Conservation (phyloP, 768 basidiomycete genomes). For the Auricularia auricula-judae region DNA sequence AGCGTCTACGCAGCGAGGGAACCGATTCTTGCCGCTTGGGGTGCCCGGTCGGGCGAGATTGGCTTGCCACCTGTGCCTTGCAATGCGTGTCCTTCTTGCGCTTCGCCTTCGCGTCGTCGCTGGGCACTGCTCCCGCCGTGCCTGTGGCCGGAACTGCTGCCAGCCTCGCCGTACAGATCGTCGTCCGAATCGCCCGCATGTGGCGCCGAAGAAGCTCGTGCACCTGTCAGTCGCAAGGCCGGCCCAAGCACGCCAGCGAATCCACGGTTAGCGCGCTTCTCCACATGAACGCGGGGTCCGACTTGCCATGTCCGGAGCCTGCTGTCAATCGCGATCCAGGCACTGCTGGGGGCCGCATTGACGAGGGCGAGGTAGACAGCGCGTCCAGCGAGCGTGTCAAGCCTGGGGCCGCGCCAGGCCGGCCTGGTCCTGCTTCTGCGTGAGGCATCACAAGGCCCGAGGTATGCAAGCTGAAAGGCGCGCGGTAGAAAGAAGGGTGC, state of each 20-base stretch:
- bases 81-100: not conserved
- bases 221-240: not conserved
- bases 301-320: not conserved
- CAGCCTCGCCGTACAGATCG: not conserved
- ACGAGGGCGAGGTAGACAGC: not conserved
- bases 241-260: not conserved
- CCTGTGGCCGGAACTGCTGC: not conserved
- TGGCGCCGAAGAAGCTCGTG: not conserved
- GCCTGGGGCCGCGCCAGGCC: not conserved
- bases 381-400: not conserved
- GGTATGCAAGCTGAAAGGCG: not conserved
- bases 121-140: not conserved
- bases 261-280: not conserved
- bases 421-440: not conserved
- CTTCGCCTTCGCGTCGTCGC: not conserved
- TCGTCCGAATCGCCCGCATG: not conserved
- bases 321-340: not conserved
- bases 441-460: not conserved
- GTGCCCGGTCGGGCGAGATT: not conserved
- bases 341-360: not conserved
- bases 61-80: not conserved
- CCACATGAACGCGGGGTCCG: not conserved
- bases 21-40: slow-evolving; percentile 2
- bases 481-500: not conserved
- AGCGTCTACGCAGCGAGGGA: not conserved